Evolutionary conservation across 2,329 filamentous ascomycete genomes (phyloP).

Genomic region (Botrytis fabae): DNA sequence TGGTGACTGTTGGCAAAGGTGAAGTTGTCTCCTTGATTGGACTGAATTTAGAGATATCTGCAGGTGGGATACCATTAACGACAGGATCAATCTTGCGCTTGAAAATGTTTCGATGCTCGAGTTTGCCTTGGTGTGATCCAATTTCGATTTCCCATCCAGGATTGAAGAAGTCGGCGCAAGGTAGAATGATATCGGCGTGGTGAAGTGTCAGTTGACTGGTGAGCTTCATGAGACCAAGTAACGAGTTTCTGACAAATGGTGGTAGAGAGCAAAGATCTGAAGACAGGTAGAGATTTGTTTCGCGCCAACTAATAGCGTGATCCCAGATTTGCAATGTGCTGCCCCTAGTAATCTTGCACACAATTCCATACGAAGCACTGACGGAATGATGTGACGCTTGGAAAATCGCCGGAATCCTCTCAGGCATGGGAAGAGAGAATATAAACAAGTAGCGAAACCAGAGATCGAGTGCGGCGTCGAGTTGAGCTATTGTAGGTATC

Average conservation of each 20-base stretch:
- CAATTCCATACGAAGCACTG: slow-evolving; percentile 59
- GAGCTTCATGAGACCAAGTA: slow-evolving; percentile 36
- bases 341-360: slow-evolving; percentile 60
- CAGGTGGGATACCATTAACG: slow-evolving; percentile 59
- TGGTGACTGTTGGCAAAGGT: slow-evolving; percentile 60
- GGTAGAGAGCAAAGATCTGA: slow-evolving; percentile 35
- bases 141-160: slow-evolving; percentile 64
- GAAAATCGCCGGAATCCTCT: slow-evolving; percentile 53
- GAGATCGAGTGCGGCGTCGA: slow-evolving; percentile 48
- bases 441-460: slow-evolving; percentile 51
- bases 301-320: slow-evolving; percentile 58
- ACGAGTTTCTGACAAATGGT: slow-evolving; percentile 37
- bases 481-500: slow-evolving; percentile 47
- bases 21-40: slow-evolving; percentile 61
- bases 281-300: slow-evolving; percentile 46
- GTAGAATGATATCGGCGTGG: slow-evolving; percentile 61
- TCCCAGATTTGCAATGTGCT: slow-evolving; percentile 65
- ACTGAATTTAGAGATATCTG: slow-evolving; percentile 57
- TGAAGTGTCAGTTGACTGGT: slow-evolving; percentile 35
- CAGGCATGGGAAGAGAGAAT: slow-evolving; percentile 48
- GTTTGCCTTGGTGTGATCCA: slow-evolving; percentile 56
- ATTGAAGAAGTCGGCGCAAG: slow-evolving; percentile 62
- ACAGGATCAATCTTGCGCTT: slow-evolving; percentile 62
- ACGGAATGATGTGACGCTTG: slow-evolving; percentile 64
- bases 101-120: slow-evolving; percentile 58